phyloP scores from a whole-genome alignment of 2,329 filamentous ascomycete genomes.

The Diaporthe helianthi region DNA sequence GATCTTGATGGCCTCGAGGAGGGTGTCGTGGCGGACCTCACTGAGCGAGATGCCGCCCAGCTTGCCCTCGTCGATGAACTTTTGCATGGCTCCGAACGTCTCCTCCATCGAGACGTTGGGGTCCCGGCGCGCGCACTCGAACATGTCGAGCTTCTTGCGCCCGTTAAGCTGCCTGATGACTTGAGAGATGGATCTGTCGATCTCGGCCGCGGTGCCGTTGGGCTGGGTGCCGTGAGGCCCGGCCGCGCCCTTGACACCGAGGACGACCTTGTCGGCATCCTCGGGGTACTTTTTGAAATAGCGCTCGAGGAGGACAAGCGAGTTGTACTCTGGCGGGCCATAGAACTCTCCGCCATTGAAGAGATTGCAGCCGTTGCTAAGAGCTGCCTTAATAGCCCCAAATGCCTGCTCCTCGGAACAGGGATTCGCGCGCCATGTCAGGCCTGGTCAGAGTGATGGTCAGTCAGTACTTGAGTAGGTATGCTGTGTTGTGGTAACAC shows the following conservation, averaged over 20 bases:
- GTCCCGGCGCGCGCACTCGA: conserved; percentile 65
- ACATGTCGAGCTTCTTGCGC: conserved; percentile 67
- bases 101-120: conserved; percentile 52
- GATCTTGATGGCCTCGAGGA: conserved; percentile 54
- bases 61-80: conserved; percentile 58
- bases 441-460: conserved; percentile 41
- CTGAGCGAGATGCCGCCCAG: conserved; percentile 59
- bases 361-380: conserved; percentile 53
- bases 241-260: conserved; percentile 67
- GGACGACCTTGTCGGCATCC: conserved; percentile 67
- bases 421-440: conserved; percentile 51
- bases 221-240: conserved; percentile 45
- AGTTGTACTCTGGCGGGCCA: conserved; percentile 63
- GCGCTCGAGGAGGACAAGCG: conserved; percentile 62
- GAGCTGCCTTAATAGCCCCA: conserved; percentile 61
- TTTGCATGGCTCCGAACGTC: conserved; percentile 52
- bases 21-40: conserved; percentile 57
- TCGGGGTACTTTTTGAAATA: conserved; percentile 71
- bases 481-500: conserved; percentile 23
- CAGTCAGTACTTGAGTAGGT: background rate
- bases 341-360: conserved; percentile 75
- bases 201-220: conserved; percentile 60
- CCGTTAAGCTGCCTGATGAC: conserved; percentile 58
- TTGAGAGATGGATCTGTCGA: conserved; percentile 65
- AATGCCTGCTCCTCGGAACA: conserved; percentile 57